Base-by-base conservation (phyloP, 208 protist species). In the Leishmania mexicana region DNA sequence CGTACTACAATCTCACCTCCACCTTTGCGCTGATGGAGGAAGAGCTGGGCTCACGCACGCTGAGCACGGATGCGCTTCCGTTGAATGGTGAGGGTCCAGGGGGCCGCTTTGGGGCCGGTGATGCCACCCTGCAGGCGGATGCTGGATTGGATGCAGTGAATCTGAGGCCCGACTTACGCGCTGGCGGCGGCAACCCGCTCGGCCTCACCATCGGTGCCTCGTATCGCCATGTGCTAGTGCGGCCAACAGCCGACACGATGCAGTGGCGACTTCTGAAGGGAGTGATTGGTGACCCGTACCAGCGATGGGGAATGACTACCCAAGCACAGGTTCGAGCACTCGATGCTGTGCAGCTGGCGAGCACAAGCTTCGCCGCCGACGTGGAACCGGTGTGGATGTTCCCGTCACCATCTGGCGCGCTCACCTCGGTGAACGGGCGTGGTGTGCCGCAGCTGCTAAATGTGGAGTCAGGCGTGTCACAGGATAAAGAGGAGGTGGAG, bases 1-100 rank as follows among this genome's bases (percentile, higher is more conserved):
- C 91, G 6, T 96, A 95, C 68, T 78, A 87, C 68, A 82, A 80
- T 40, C 92, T 97, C 6, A 91, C 83, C 42, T 87, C 91, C 57
- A 87, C 92, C 38, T 96, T 92, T 77, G 78, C 79, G 15, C 72
- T 93, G 53, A 91, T 96, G 85, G 92, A 96, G 81, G 93, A 95
- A 80, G 92, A 96, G 67, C 84, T 97, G 13, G 80, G 85, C 60
- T 84, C 80, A 24, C 80, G 81, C 54, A 94, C 88, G 3, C 85
- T 80, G 19, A 81, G 65, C 83, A 78, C 83, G 74, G 88, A 89
- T 8, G 75, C 86, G 28, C 35, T 85, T 38, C 51, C 78, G 15
- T 15, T 75, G 77, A 40, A 71, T 76, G 73, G 49, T 45, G 73
- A 57, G 15, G 17, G 31, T 45, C 73, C 62, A 38, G 45, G 57